Evolutionary conservation across 805 yeast species (phyloP), one percentile per base, ranked within the genome.

Genomic region (Wickerhamiella allomyrinae): DNA sequence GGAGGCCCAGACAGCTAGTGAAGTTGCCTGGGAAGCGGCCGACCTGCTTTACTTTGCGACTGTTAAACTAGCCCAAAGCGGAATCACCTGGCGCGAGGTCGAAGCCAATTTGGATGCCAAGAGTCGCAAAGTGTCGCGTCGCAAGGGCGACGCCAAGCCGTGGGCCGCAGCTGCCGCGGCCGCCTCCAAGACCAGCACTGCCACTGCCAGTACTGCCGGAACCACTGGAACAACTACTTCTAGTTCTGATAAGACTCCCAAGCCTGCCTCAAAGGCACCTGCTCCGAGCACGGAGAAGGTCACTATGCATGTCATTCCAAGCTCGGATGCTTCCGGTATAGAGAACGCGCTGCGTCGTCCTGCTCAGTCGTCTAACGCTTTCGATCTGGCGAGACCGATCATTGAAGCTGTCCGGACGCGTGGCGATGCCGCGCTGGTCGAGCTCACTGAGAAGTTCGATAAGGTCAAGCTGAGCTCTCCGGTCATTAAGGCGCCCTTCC

Each of bases 1-100:
- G 24, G 95, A 86, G 45, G 97, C 98, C 14, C 68, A 68, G 29
- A 55, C 67, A 5, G 70, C 70, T 53, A 72, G 71, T 2, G 79
- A 89, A 44, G 72, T 85, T 42, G 80, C 97, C 0, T 91, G 95
- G 95, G 98, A 91, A 65, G 89, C 94, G 41, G 98, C 98, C 7
- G 98, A 91, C 60, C 69, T 91, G 59, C 70, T 81, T 45, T 68
- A 73, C 56, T 77, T 80, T 54, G 77, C 83, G 42, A 48, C 71
- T 45, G 67, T 79, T 52, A 82, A 81, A 57, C 71, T 79, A 20
- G 58, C 76, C 33, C 75, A 82, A 60, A 68, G 76, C 53, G 95
- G 89, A 24, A 95, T 91, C 24, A 63, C 79, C 20, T 65, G 86
- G 54, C 66, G 71, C 7, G 96, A 87, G 53, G 77, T 91, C 36